Percentiles rank a stretch among this genome's conserved stretches.
These are phyloP conservation scores for Fusarium nisikadoi DNA, from an alignment of 2,329 filamentous ascomycete species.

Conservation along the genomic window DNA sequence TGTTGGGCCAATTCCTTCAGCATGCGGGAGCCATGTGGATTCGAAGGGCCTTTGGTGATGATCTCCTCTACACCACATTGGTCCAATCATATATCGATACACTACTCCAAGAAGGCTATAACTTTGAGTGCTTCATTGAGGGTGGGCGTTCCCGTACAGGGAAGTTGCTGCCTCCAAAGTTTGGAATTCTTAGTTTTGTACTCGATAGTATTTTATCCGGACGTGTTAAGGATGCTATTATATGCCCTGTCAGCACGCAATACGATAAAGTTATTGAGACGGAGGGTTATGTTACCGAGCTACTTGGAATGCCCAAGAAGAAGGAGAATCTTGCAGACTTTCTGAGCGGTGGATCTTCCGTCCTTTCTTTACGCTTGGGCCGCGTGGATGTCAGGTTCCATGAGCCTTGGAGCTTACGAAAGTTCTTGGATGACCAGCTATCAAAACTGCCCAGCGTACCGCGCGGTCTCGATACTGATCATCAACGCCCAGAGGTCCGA, in stretches of 20 bases:
- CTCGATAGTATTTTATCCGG: conserved; percentile 90
- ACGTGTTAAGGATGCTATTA: conserved; percentile 87
- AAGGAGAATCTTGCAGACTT: conserved; percentile 95
- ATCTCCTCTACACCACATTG: conserved; percentile 88
- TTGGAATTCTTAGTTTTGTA: conserved; percentile 92
- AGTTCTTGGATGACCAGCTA: conserved; percentile 83
- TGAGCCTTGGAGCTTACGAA: conserved; percentile 90
- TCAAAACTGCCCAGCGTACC: conserved; percentile 59
- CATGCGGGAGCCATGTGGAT: conserved; percentile 99
- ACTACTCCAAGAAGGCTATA: conserved; percentile 87
- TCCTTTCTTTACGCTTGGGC: conserved; percentile 88
- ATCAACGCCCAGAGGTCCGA: conserved; percentile 59
- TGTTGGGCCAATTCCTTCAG: conserved; percentile 90
- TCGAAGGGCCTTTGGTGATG: conserved; percentile 89
- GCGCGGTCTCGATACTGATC: conserved; percentile 57
- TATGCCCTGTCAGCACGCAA: conserved; percentile 95
- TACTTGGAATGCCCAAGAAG: conserved; percentile 92
- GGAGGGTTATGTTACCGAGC: conserved; percentile 93
- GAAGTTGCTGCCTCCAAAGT: conserved; percentile 93
- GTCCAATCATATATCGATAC: conserved; percentile 97
- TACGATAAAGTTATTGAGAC: conserved; percentile 99
- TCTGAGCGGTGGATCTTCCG: conserved; percentile 82
- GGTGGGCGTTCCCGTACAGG: conserved; percentile 92
- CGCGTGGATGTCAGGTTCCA: conserved; percentile 96
- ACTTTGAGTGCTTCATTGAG: conserved; percentile 98